Conservation (phyloP, 2,329 filamentous ascomycete species). For the Aspergillaceae sp. region DNA sequence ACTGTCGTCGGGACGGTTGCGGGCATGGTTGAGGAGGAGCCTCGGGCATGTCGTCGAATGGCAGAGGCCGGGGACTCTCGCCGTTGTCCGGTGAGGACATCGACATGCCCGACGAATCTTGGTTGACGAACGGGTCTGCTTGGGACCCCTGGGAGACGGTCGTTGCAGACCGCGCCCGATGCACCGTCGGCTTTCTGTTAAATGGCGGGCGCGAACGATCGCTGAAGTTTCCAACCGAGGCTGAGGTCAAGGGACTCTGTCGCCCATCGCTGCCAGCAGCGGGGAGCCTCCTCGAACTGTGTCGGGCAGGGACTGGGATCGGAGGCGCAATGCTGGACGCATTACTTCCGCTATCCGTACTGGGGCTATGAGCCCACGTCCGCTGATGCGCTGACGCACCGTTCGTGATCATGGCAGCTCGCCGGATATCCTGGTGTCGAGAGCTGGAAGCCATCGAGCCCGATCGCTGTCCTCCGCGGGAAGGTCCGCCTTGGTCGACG, state of each 20-base stretch:
- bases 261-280: slow-evolving; percentile 65
- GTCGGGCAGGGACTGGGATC: slow-evolving; percentile 82
- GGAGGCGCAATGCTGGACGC: slow-evolving; percentile 52
- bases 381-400: slow-evolving; percentile 62
- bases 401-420: slow-evolving; percentile 70
- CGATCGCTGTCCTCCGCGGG: slow-evolving; percentile 25
- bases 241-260: slow-evolving; percentile 62
- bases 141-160: slow-evolving; percentile 60
- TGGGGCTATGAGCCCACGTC: slow-evolving; percentile 48
- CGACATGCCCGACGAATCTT: slow-evolving; percentile 49
- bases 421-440: slow-evolving; percentile 60
- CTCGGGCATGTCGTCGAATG: slow-evolving; percentile 60
- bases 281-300: slow-evolving; percentile 71
- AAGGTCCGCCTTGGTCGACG: not conserved
- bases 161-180: slow-evolving; percentile 78
- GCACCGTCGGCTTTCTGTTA: slow-evolving; percentile 53
- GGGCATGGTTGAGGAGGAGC: slow-evolving; percentile 22
- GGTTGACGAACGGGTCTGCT: slow-evolving; percentile 40
- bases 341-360: slow-evolving; percentile 32
- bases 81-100: slow-evolving; percentile 54
- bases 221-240: slow-evolving; percentile 47
- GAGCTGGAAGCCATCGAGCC: slow-evolving; percentile 13
- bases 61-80: slow-evolving; percentile 61
- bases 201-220: slow-evolving; percentile 49
- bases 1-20: slow-evolving; percentile 14